Percentiles rank a stretch among this genome's conserved stretches.
Conservation (phyloP, 306 rosid species). For the Psophocarpus tetragonolobus region DNA sequence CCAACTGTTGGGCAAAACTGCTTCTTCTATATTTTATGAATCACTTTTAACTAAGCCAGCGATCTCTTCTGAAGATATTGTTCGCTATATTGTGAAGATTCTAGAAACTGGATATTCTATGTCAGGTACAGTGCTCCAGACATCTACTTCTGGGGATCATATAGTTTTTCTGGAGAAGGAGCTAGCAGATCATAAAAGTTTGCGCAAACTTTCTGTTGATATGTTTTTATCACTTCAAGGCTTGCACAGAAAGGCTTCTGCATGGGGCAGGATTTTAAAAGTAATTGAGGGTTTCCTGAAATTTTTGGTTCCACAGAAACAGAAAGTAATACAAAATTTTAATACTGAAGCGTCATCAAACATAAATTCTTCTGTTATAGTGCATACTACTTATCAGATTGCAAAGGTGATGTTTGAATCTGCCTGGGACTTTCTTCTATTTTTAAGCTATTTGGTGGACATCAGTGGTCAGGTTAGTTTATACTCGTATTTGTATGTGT, state of each 20-base stretch:
- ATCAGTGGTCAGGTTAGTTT: conserved; percentile 80
- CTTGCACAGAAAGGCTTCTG: conserved; percentile 62
- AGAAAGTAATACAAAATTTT: conserved; percentile 46
- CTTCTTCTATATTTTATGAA: conserved; percentile 78
- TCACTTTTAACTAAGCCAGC: conserved; percentile 53
- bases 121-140: conserved; percentile 45
- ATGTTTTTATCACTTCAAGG: conserved; percentile 83
- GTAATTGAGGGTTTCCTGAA: conserved; percentile 70
- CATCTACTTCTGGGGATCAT: conserved; percentile 50
- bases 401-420: conserved; percentile 87
- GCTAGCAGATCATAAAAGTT: conserved; percentile 59
- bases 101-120: conserved; percentile 74
- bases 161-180: conserved; percentile 56
- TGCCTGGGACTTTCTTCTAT: conserved; percentile 79
- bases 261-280: conserved; percentile 72
- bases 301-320: conserved; percentile 85
- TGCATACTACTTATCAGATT: conserved; percentile 84
- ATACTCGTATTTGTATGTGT: conserved; percentile 2
- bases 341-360: conserved; percentile 53
- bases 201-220: conserved; percentile 78
- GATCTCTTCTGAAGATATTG: conserved; percentile 71
- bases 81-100: conserved; percentile 61
- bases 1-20: conserved; percentile 82
- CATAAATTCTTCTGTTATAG: conserved; percentile 64
- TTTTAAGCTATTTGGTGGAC: conserved; percentile 80